These are phyloP conservation scores for Carex cristatella DNA, from an alignment of 176 grass and related monocot species.

Conservation along the genomic window DNA sequence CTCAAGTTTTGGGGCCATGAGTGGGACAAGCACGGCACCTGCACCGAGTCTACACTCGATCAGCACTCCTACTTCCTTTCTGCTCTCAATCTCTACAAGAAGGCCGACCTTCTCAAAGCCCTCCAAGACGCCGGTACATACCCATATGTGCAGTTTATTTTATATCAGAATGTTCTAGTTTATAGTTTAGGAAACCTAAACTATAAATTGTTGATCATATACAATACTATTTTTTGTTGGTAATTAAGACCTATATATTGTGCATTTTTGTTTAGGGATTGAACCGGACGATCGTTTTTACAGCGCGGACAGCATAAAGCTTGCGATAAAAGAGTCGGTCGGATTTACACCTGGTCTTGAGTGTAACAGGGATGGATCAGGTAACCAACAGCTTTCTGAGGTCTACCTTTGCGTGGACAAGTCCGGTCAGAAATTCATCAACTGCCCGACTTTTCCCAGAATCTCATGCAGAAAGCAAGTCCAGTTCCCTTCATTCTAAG, in stretches of 20 bases:
- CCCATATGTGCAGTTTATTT: background rate
- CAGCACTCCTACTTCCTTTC: conserved; percentile 53
- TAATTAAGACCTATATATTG: background rate
- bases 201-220: background rate
- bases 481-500: conserved; percentile 59
- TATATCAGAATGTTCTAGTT: background rate
- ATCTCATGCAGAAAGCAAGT: conserved; percentile 31
- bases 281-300: conserved; percentile 33
- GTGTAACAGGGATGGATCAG: conserved; percentile 41
- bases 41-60: conserved; percentile 33
- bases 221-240: background rate
- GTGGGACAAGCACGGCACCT: conserved; percentile 84
- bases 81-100: conserved; percentile 42
- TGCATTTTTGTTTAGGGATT: conserved; percentile 10
- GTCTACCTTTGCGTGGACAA: conserved; percentile 69
- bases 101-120: conserved; percentile 32
- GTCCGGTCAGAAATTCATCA: conserved; percentile 29
- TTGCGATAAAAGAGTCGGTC: conserved; percentile 31
- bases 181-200: background rate
- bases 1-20: conserved; percentile 71
- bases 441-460: conserved; percentile 45
- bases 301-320: conserved; percentile 25
- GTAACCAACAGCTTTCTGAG: conserved; percentile 59
- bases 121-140: conserved; percentile 38
- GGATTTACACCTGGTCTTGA: conserved; percentile 45